A percentile compares a stretch with the other conserved stretches of the same genome.
Conservation (phyloP, 352 stramenopile species). For the Phytophthora sp. region DNA sequence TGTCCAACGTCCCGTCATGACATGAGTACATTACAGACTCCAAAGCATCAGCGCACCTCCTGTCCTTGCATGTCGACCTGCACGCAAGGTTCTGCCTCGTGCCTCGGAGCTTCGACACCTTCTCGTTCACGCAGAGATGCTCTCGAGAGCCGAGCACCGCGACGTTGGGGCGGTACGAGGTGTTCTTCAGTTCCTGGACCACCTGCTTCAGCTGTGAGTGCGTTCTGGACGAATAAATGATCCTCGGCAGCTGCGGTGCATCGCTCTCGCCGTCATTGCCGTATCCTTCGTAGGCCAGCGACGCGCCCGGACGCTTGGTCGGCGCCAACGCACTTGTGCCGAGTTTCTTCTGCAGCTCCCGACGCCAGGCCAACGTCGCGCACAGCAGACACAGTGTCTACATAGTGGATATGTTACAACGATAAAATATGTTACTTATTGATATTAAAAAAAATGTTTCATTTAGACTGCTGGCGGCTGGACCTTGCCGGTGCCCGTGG, state of each 20-base stretch:
- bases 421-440: not conserved
- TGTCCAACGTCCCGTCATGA: not conserved
- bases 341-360: constrained; percentile 73
- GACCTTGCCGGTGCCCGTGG: constrained; percentile 97
- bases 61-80: constrained; percentile 85
- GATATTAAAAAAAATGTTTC: not conserved
- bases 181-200: constrained; percentile 96
- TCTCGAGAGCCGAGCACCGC: constrained; percentile 95
- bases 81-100: constrained; percentile 90
- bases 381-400: constrained; percentile 97
- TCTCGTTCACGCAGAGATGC: constrained; percentile 97
- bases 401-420: not conserved
- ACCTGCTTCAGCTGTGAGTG: constrained; percentile 99
- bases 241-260: constrained; percentile 72
- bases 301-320: constrained; percentile 10
- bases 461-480: not conserved
- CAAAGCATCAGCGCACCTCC: constrained; percentile 60
- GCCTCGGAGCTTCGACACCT: constrained; percentile 88
- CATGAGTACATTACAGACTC: not conserved
- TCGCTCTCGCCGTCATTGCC: constrained; percentile 44
- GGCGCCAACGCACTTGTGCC: not conserved
- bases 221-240: constrained; percentile 98
- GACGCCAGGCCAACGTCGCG: constrained; percentile 93
- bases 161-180: constrained; percentile 89
- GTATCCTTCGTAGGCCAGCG: constrained; percentile 67